Evolutionary conservation across 345 rosid genomes (phyloP).

Genomic region (Rubroshorea leprosula): DNA sequence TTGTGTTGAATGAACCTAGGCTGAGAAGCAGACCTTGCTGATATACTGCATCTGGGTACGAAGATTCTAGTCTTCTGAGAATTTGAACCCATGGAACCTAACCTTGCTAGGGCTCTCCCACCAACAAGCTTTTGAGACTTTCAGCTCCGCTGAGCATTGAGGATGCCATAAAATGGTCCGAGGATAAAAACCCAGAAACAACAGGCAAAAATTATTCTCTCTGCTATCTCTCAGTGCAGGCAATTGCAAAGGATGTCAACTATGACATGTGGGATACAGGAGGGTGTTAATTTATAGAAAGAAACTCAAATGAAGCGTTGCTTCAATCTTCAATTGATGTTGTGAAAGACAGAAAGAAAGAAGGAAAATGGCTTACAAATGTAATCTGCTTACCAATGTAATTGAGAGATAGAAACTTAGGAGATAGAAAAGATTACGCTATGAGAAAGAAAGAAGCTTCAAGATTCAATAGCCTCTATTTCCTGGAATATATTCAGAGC

Average conservation of each 20-base stretch:
- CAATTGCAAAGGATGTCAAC: no score
- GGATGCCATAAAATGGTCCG: slow-evolving; percentile 49
- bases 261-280: no score
- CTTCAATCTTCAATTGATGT: neutral
- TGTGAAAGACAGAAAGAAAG: neutral
- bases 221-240: neutral
- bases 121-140: slow-evolving; percentile 35
- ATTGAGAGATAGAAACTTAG: no score
- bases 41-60: slow-evolving; percentile 50
- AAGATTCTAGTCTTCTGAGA: slow-evolving; percentile 32
- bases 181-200: neutral
- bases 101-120: slow-evolving; percentile 32
- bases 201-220: neutral
- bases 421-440: no score
- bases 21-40: slow-evolving; percentile 83
- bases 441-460: neutral
- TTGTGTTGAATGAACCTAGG: slow-evolving; percentile 98
- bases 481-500: neutral
- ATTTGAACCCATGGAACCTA: slow-evolving; percentile 38
- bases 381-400: no score
- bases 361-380: neutral
- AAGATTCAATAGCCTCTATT: slow-evolving; percentile 4
- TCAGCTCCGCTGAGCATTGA: slow-evolving; percentile 65
- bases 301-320: neutral
- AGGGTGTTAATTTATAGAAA: neutral